phyloP scores from a whole-genome alignment of 164 flowering plant genomes.

The Tinospora cordifolia region DNA sequence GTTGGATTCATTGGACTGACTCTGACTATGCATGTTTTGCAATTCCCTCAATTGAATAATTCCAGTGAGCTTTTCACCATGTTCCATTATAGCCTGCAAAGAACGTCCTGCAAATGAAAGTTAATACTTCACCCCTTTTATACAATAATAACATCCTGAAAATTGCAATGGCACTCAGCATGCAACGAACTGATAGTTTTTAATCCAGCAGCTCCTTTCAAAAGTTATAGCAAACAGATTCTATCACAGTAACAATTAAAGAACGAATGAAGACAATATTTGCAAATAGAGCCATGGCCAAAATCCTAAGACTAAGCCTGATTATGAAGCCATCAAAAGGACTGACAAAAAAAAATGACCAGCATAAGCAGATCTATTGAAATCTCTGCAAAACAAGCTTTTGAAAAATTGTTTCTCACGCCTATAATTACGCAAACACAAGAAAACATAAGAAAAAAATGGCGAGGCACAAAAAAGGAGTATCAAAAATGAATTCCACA shows the following conservation, averaged over 20 bases:
- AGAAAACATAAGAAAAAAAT: background rate
- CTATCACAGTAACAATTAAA: background rate
- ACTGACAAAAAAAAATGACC: background rate
- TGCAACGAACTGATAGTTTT: background rate
- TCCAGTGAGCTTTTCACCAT: slow-evolving; percentile 93
- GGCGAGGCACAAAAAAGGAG: background rate
- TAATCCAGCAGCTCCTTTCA: background rate
- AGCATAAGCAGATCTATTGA: too few species aligned
- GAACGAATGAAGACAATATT: background rate
- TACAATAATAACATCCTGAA: background rate
- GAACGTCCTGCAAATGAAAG: slow-evolving; percentile 50
- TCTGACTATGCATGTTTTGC: slow-evolving; percentile 57
- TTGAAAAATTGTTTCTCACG: background rate
- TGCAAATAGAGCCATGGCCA: background rate
- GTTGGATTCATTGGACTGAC: slow-evolving; percentile 28
- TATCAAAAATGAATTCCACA: background rate
- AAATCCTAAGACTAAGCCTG: background rate
- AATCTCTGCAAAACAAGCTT: background rate
- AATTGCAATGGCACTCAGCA: background rate
- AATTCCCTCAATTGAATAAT: slow-evolving; percentile 80
- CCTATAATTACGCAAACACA: background rate
- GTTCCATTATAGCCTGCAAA: slow-evolving; percentile 82
- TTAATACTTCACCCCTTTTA: background rate
- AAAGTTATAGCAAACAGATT: background rate
- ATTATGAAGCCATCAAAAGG: background rate